Evolutionary conservation across 2,329 filamentous ascomycete genomes (phyloP).

Genomic region (Westerdykella aurantiaca): DNA sequence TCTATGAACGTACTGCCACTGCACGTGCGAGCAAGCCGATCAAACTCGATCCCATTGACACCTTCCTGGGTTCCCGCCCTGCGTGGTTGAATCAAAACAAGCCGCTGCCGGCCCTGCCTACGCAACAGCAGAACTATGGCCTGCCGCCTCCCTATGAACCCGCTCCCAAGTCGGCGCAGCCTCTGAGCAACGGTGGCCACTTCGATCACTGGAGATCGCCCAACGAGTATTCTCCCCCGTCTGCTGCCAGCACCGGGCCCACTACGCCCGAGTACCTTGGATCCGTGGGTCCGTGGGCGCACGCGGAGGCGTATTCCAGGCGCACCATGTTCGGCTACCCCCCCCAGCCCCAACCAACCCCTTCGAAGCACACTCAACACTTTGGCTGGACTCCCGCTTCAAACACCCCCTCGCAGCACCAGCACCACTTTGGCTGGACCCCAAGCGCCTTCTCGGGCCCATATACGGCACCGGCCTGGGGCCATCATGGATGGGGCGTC

Average conservation of each 20-base stretch:
- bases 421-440: slow-evolving; percentile 29
- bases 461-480: slow-evolving; percentile 35
- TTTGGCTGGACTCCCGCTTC: neutral
- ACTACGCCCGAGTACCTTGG: slow-evolving; percentile 51
- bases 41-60: slow-evolving; percentile 59
- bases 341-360: slow-evolving; percentile 31
- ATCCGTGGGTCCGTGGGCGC: slow-evolving; percentile 44
- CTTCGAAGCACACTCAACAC: neutral
- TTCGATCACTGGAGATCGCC: slow-evolving; percentile 41
- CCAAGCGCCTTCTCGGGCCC: slow-evolving; percentile 29
- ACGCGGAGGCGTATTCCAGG: slow-evolving; percentile 39
- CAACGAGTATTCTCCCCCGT: slow-evolving; percentile 48
- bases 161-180: slow-evolving; percentile 34
- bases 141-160: slow-evolving; percentile 27
- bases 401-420: slow-evolving; percentile 40
- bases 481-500: slow-evolving; percentile 23
- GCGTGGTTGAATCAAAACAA: slow-evolving; percentile 43
- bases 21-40: slow-evolving; percentile 35
- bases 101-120: slow-evolving; percentile 35
- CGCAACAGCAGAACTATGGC: slow-evolving; percentile 36
- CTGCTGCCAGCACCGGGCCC: slow-evolving; percentile 49
- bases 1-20: slow-evolving; percentile 50
- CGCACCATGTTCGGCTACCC: slow-evolving; percentile 40
- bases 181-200: slow-evolving; percentile 27
- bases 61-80: slow-evolving; percentile 42